These are phyloP conservation scores for Plasmodium berghei DNA, from an alignment of 169 alveolate species.

Conservation along the genomic window DNA sequence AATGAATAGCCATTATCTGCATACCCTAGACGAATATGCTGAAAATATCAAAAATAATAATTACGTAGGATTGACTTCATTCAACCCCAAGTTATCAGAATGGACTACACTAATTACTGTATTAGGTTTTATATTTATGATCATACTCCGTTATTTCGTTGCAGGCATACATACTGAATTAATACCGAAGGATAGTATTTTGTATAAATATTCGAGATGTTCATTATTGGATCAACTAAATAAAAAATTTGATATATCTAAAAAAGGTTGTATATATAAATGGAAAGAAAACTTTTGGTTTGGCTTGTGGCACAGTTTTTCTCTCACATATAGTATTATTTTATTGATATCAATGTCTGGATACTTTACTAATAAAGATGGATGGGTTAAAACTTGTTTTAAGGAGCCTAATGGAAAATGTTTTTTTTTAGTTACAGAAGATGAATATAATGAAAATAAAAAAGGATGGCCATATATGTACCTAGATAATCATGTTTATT, in stretches of 20 bases:
- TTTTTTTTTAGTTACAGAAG: slow-evolving; percentile 74
- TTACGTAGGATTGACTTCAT: background rate
- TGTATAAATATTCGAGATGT: slow-evolving; percentile 12
- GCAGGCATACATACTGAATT: slow-evolving; percentile 27
- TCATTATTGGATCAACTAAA: slow-evolving; percentile 44
- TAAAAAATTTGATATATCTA: slow-evolving; percentile 46
- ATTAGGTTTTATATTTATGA: slow-evolving; percentile 27
- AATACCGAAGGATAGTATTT: slow-evolving; percentile 27
- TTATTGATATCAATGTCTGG: slow-evolving; percentile 65
- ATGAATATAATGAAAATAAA: slow-evolving; percentile 71
- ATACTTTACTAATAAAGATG: slow-evolving; percentile 33
- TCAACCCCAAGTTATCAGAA: slow-evolving; percentile 32
- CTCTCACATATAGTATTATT: slow-evolving; percentile 40
- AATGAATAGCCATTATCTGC: slow-evolving; percentile 46
- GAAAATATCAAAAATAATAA: slow-evolving; percentile 8
- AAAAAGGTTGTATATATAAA: slow-evolving; percentile 50
- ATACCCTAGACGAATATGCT: slow-evolving; percentile 58
- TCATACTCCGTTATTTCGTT: slow-evolving; percentile 21
- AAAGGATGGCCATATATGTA: slow-evolving; percentile 78
- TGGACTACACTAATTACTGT: slow-evolving; percentile 13
- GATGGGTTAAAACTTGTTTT: slow-evolving; percentile 69
- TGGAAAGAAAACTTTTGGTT: slow-evolving; percentile 78
- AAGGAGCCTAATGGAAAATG: slow-evolving; percentile 73
- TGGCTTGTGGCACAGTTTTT: slow-evolving; percentile 69
- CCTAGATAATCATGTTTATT: slow-evolving; percentile 42